phyloP scores from a whole-genome alignment of 208 protist species.

The Trypanosoma cruzi region DNA sequence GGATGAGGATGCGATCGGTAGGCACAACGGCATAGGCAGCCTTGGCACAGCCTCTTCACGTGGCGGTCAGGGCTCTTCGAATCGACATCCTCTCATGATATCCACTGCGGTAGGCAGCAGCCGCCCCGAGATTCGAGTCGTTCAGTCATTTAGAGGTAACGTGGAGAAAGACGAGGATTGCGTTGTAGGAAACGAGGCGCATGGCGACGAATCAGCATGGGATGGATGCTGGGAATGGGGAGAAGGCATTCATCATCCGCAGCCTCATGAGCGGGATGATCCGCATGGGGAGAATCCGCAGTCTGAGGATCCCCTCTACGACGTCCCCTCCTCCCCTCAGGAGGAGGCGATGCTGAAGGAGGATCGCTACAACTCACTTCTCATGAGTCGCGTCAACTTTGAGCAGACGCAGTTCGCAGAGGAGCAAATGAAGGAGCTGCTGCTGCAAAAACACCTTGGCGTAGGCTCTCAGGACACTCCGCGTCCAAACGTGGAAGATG shows the following conservation, averaged over 20 bases:
- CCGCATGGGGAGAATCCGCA: neutral
- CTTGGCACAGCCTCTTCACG: too few relatives aligned
- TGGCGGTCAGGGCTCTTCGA: too few relatives aligned
- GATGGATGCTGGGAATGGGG: too few relatives aligned
- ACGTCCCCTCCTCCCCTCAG: neutral
- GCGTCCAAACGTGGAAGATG: neutral
- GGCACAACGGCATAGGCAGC: too few relatives aligned
- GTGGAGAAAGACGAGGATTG: too few relatives aligned
- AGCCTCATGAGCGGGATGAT: neutral
- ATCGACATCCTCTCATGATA: too few relatives aligned
- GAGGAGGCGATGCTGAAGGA: slow-evolving; percentile 22
- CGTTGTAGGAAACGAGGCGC: too few relatives aligned
- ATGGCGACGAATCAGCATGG: too few relatives aligned
- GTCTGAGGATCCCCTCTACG: neutral
- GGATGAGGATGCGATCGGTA: too few relatives aligned
- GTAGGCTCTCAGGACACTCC: neutral
- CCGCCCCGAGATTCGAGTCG: too few relatives aligned
- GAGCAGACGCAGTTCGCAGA: slow-evolving; percentile 40
- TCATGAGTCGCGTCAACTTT: slow-evolving; percentile 40
- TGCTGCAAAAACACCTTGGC: slow-evolving; percentile 23
- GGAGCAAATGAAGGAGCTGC: slow-evolving; percentile 34
- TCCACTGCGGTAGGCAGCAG: too few relatives aligned
- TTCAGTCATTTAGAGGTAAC: too few relatives aligned
- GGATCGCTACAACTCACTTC: slow-evolving; percentile 38
- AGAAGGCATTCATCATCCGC: neutral